These are phyloP conservation scores for Lolium perenne DNA, from an alignment of 176 grass and related monocot genomes.

Conservation along the genomic window DNA sequence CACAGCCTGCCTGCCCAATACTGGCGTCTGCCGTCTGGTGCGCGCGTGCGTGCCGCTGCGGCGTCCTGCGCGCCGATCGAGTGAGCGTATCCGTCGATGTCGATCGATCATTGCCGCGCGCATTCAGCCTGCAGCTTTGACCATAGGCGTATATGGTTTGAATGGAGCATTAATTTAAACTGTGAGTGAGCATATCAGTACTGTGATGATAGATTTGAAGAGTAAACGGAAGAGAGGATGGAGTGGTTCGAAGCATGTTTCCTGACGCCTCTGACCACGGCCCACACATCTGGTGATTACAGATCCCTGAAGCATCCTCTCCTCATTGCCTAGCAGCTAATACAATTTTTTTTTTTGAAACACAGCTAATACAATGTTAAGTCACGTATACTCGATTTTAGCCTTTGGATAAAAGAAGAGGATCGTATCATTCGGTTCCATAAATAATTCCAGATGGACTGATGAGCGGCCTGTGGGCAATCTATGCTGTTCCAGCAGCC, in stretches of 20 bases:
- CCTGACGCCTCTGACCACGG: not conserved
- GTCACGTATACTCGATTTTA: too few relatives aligned
- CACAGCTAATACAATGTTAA: too few relatives aligned
- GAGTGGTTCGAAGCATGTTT: conserved; percentile 23
- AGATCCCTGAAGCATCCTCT: not conserved
- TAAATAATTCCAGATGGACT: too few relatives aligned
- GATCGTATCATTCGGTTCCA: too few relatives aligned
- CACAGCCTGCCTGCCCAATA: not conserved
- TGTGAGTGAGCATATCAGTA: too few relatives aligned
- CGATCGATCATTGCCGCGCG: conserved; percentile 49
- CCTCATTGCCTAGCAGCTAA: not conserved
- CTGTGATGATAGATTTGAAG: too few relatives aligned
- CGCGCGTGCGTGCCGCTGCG: conserved; percentile 8
- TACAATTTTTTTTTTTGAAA: too few relatives aligned
- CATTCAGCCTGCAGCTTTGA: conserved; percentile 38
- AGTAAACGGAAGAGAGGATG: not conserved
- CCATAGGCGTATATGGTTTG: conserved; percentile 29
- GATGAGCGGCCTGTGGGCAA: too few relatives aligned
- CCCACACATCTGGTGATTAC: not conserved
- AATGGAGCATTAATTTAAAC: not conserved
- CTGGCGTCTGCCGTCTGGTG: not conserved
- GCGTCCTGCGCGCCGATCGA: conserved; percentile 6
- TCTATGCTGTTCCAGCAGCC: too few relatives aligned
- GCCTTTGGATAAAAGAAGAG: too few relatives aligned
- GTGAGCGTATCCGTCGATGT: conserved; percentile 23